Percentiles rank a stretch among this genome's conserved stretches.
Conservation (phyloP, 768 basidiomycete genomes). For the Mycena kentingensis region DNA sequence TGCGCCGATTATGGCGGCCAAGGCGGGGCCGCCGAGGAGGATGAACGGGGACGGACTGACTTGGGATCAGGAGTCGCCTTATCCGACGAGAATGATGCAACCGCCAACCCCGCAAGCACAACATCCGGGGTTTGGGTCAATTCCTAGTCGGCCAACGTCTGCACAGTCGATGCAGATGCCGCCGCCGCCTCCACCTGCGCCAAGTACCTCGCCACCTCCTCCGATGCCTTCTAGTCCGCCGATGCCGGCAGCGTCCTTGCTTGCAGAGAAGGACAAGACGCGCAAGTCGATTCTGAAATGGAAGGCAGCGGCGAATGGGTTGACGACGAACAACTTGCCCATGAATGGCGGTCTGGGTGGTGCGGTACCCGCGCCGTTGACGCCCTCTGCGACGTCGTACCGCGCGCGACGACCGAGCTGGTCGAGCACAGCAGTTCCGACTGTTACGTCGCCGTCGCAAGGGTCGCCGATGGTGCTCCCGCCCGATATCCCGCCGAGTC, state of each 20-base stretch:
- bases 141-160: too few species aligned
- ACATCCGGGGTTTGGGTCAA: too few species aligned
- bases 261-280: slow-evolving; percentile 46
- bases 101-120: slow-evolving; percentile 1
- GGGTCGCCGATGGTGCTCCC: slow-evolving; percentile 24
- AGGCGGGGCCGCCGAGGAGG: slow-evolving; percentile 40
- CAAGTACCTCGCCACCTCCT: slow-evolving; percentile 31
- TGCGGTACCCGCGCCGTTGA: slow-evolving; percentile 21
- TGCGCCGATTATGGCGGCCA: slow-evolving; percentile 43
- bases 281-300: slow-evolving; percentile 78
- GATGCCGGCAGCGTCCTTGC: too few species aligned
- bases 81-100: slow-evolving; percentile 47
- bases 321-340: too few species aligned
- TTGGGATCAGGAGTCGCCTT: slow-evolving; percentile 76
- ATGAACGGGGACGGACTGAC: slow-evolving; percentile 50
- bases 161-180: slow-evolving; percentile 13
- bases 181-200: slow-evolving; percentile 20
- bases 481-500: slow-evolving; percentile 63
- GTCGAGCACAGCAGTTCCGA: slow-evolving; percentile 14
- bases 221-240: slow-evolving; percentile 37
- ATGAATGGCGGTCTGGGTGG: slow-evolving; percentile 17
- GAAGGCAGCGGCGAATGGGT: slow-evolving; percentile 48
- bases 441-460: slow-evolving; percentile 29
- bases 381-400: slow-evolving; percentile 19
- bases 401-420: slow-evolving; percentile 15